phyloP scores from a whole-genome alignment of 306 rosid genomes.

The Carpinus viminea region DNA sequence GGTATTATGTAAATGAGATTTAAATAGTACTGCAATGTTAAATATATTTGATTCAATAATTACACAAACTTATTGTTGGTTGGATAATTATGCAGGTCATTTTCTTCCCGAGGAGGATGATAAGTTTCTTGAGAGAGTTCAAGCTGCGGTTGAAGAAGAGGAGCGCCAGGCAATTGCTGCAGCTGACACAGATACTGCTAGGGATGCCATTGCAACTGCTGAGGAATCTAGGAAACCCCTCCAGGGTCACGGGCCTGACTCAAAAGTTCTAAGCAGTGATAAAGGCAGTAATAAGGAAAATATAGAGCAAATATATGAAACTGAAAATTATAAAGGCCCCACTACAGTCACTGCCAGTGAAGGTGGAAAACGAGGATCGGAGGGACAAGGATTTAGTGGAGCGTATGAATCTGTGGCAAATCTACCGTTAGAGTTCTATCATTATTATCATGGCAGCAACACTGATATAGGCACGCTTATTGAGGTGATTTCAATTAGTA shows the following conservation, averaged over 20 bases:
- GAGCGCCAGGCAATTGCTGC: constrained; percentile 87
- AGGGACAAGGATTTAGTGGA: constrained; percentile 45
- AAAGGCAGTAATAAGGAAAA: constrained; percentile 31
- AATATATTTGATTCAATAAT: neutral
- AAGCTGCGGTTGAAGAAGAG: constrained; percentile 90
- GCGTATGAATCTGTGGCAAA: constrained; percentile 68
- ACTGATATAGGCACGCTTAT: constrained; percentile 86
- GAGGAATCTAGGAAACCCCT: constrained; percentile 71
- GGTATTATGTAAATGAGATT: neutral
- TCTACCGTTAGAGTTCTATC: constrained; percentile 88
- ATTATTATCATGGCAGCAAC: constrained; percentile 90
- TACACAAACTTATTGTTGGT: constrained; percentile 8
- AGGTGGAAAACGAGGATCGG: constrained; percentile 32
- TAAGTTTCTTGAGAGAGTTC: constrained; percentile 77
- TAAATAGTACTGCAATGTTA: neutral
- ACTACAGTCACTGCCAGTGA: constrained; percentile 42
- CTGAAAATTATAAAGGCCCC: constrained; percentile 34
- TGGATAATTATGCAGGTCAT: constrained; percentile 62
- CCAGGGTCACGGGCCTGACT: constrained; percentile 38
- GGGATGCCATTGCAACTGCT: constrained; percentile 80
- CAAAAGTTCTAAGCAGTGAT: constrained; percentile 35
- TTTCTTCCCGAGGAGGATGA: constrained; percentile 92
- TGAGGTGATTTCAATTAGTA: constrained; percentile 53
- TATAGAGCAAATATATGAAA: constrained; percentile 27
- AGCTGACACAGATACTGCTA: constrained; percentile 80